Conservation (phyloP, 1,284 basidiomycete genomes). For the Ustilago sp. region DNA sequence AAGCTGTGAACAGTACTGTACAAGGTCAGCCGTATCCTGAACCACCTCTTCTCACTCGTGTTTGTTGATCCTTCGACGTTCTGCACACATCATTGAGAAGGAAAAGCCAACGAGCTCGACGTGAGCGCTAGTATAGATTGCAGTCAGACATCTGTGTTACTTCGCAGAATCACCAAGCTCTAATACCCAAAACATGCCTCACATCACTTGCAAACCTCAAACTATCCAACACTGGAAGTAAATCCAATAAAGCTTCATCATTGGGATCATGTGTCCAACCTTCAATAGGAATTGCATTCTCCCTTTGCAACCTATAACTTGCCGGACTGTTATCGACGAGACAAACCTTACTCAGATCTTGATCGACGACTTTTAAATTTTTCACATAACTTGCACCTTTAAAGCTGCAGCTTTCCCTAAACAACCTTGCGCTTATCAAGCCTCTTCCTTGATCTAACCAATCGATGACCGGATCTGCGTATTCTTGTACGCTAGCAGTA, state of each 20-base stretch:
- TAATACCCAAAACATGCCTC: constrained; percentile 86
- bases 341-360: constrained; percentile 89
- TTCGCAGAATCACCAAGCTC: constrained; percentile 53
- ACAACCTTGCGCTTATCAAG: constrained; percentile 86
- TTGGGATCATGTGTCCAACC: constrained; percentile 98
- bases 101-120: too few relatives aligned
- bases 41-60: too few relatives aligned
- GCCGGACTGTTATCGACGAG: constrained; percentile 96
- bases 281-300: constrained; percentile 98
- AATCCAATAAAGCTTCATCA: constrained; percentile 94
- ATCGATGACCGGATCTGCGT: constrained; percentile 99
- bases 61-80: too few relatives aligned
- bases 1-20: too few relatives aligned
- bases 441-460: constrained; percentile 93
- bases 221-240: constrained; percentile 93
- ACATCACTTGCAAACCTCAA: constrained; percentile 96
- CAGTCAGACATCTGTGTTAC: background rate
- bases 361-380: constrained; percentile 86
- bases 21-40: too few relatives aligned
- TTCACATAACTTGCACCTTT: constrained; percentile 95
- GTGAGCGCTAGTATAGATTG: too few relatives aligned
- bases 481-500: constrained; percentile 98
- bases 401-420: constrained; percentile 94
- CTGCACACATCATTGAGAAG: too few relatives aligned
- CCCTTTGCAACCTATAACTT: constrained; percentile 91